A percentile compares a stretch with the other conserved stretches of the same genome.
Evolutionary conservation across 1,284 basidiomycete genomes (phyloP).

Genomic region (Mycena sp.): DNA sequence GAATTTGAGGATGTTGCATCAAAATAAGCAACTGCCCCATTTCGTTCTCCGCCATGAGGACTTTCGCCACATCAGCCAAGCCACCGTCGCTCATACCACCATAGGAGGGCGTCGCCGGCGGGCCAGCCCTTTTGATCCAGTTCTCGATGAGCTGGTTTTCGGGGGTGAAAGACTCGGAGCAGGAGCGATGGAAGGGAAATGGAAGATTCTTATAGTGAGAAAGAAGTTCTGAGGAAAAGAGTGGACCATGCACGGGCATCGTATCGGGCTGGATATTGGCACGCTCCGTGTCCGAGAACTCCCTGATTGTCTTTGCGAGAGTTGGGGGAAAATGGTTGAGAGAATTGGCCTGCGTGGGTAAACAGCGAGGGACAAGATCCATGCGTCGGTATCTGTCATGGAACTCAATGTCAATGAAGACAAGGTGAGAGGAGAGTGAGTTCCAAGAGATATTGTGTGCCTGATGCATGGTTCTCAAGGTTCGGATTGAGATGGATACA

Average conservation of each 20-base stretch:
- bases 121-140: constrained; percentile 38
- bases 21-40: constrained; percentile 43
- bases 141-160: constrained; percentile 40
- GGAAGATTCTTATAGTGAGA: constrained; percentile 37
- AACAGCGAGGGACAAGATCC: constrained; percentile 34
- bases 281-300: constrained; percentile 44
- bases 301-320: constrained; percentile 34
- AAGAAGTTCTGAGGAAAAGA: constrained; percentile 39
- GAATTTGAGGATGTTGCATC: constrained; percentile 44
- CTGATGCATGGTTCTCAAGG: constrained; percentile 50
- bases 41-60: constrained; percentile 44
- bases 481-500: too few relatives aligned
- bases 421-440: constrained; percentile 39
- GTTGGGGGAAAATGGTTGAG: constrained; percentile 42
- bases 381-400: constrained; percentile 36
- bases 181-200: too few relatives aligned
- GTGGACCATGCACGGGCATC: constrained; percentile 20
- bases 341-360: constrained; percentile 30
- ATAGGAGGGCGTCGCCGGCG: constrained; percentile 20
- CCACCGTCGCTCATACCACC: constrained; percentile 30
- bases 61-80: constrained; percentile 45
- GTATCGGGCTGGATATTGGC: constrained; percentile 35
- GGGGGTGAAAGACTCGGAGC: constrained; percentile 37
- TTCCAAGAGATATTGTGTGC: constrained; percentile 47
- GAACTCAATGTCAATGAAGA: constrained; percentile 40